Conservation (phyloP, 2,329 filamentous ascomycete species). For the Phyllosticta paracitricarpa region DNA sequence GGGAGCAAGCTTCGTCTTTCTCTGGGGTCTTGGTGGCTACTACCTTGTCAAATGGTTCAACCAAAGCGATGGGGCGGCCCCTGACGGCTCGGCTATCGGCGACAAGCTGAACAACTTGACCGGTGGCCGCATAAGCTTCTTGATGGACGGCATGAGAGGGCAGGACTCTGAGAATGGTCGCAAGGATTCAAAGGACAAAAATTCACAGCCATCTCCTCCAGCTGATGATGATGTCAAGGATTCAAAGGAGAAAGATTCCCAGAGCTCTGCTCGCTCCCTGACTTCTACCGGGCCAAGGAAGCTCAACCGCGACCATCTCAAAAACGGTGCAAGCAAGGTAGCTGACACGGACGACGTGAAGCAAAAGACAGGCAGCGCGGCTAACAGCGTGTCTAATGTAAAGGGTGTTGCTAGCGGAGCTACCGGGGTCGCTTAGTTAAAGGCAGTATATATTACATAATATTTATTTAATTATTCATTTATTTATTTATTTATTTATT, state of each 20-base stretch:
- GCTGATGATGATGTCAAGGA: background rate
- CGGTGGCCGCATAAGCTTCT: slow-evolving; percentile 27
- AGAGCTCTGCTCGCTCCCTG: background rate
- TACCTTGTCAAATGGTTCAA: slow-evolving; percentile 35
- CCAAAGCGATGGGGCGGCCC: slow-evolving; percentile 18
- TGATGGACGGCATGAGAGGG: slow-evolving; percentile 20
- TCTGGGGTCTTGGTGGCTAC: slow-evolving; percentile 56
- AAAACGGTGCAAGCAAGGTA: slow-evolving; percentile 8
- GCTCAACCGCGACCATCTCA: background rate
- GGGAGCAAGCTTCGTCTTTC: slow-evolving; percentile 55
- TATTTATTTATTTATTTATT: background rate
- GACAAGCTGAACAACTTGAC: slow-evolving; percentile 32
- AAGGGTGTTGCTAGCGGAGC: slow-evolving; percentile 19
- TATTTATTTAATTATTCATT: background rate
- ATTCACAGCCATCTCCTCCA: background rate
- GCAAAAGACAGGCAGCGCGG: slow-evolving; percentile 2
- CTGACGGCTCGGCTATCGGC: slow-evolving; percentile 27
- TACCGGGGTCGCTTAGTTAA: slow-evolving; percentile 13
- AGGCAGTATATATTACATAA: background rate
- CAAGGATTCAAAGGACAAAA: slow-evolving; percentile 2
- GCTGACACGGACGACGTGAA: slow-evolving; percentile 10
- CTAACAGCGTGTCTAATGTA: slow-evolving; percentile 5
- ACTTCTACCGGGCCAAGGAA: background rate
- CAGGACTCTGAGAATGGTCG: background rate
- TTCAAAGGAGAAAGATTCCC: background rate